These are phyloP conservation scores for Arachis stenosperma DNA, from an alignment of 306 rosid species.

Conservation along the genomic window DNA sequence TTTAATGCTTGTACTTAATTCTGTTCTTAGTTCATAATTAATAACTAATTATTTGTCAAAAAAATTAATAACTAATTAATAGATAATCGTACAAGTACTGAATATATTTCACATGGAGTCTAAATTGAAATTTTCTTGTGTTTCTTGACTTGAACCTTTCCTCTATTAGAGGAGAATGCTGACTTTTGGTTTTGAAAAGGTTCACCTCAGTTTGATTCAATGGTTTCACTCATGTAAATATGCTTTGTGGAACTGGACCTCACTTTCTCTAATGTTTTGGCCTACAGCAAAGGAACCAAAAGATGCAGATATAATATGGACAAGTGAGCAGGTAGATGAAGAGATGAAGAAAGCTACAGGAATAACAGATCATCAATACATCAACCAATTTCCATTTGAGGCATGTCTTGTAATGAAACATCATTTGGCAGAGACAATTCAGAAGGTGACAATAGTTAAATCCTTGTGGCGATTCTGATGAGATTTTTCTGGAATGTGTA, in stretches of 20 bases:
- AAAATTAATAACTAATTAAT: no score
- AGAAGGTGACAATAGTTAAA: slow-evolving; percentile 63
- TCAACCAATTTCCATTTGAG: slow-evolving; percentile 94
- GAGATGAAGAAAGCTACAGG: slow-evolving; percentile 78
- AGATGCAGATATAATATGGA: slow-evolving; percentile 94
- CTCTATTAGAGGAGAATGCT: slow-evolving; percentile 9
- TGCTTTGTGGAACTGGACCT: slow-evolving; percentile 34
- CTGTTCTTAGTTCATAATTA: slow-evolving; percentile 17
- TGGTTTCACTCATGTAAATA: slow-evolving; percentile 8
- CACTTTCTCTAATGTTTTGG: slow-evolving; percentile 31
- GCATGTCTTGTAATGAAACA: slow-evolving; percentile 98
- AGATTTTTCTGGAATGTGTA: slow-evolving; percentile 16
- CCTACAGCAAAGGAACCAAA: slow-evolving; percentile 76
- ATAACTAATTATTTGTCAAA: background rate
- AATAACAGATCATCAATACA: slow-evolving; percentile 74
- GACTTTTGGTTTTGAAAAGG: slow-evolving; percentile 6
- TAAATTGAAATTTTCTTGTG: slow-evolving; percentile 18
- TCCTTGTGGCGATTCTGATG: slow-evolving; percentile 20
- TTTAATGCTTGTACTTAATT: slow-evolving; percentile 28
- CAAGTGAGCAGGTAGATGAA: slow-evolving; percentile 82
- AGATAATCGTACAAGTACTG: background rate
- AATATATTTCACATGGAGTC: slow-evolving; percentile 5
- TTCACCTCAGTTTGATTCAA: slow-evolving; percentile 19
- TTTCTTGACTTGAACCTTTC: slow-evolving; percentile 11
- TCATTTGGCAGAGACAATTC: slow-evolving; percentile 92